Percentiles rank a stretch among this genome's conserved stretches.
phyloP scores from a whole-genome alignment of 2,329 filamentous ascomycete genomes.

The Fusarium setosum region DNA sequence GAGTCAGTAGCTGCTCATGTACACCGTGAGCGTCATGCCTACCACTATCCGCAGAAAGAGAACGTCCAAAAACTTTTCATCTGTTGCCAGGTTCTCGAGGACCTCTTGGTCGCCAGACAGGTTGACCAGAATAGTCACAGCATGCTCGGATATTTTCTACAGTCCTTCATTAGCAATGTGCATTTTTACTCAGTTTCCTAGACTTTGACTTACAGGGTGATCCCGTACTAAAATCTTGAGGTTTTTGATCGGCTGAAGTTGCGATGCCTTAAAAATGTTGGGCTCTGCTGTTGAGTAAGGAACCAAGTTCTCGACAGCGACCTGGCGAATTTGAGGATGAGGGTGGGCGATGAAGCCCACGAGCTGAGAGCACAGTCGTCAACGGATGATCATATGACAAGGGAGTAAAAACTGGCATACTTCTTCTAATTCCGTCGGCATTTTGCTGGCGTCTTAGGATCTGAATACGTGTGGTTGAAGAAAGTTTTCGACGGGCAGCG shows the following conservation, averaged over 20 bases:
- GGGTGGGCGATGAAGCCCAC: slow-evolving; percentile 94
- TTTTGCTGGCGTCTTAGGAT: slow-evolving; percentile 47
- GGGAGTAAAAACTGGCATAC: slow-evolving; percentile 53
- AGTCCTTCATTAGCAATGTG: slow-evolving; percentile 11
- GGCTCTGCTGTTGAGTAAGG: slow-evolving; percentile 82
- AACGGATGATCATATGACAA: background rate
- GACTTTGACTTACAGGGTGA: slow-evolving; percentile 71
- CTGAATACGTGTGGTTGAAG: slow-evolving; percentile 10
- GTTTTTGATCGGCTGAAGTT: slow-evolving; percentile 83
- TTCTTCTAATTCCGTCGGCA: slow-evolving; percentile 83
- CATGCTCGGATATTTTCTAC: slow-evolving; percentile 92
- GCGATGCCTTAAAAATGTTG: slow-evolving; percentile 83
- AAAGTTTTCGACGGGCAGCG: slow-evolving; percentile 37
- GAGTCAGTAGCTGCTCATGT: background rate
- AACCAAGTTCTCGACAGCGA: slow-evolving; percentile 87
- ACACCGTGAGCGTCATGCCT: slow-evolving; percentile 47
- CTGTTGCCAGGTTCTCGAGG: slow-evolving; percentile 76
- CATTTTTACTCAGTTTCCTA: too few relatives aligned
- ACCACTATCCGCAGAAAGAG: slow-evolving; percentile 81
- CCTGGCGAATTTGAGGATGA: slow-evolving; percentile 88
- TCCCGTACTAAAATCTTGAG: slow-evolving; percentile 89
- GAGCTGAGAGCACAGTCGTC: slow-evolving; percentile 65
- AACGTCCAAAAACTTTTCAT: slow-evolving; percentile 83
- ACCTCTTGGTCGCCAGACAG: slow-evolving; percentile 82
- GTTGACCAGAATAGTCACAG: slow-evolving; percentile 90